Base-by-base conservation (phyloP, 2,329 filamentous ascomycete genomes). In the Claviceps quebecensis region DNA sequence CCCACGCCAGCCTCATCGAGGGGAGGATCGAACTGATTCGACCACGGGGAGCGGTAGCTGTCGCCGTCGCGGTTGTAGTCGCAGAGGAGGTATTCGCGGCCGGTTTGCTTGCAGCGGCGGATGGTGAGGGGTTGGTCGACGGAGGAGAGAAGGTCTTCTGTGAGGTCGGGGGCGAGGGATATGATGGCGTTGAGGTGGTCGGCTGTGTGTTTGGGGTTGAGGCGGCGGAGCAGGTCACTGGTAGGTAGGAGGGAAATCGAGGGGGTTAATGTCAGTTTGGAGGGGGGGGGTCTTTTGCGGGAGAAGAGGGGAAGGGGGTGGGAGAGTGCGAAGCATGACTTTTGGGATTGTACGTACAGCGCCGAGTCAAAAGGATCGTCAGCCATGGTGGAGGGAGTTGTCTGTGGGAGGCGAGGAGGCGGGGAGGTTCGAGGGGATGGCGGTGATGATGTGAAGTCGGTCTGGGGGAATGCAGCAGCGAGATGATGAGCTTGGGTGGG, bases 1-100 rank as follows among this genome's bases (percentile, higher is more conserved):
- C 75, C 75, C 0, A 65, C 64, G 16, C 80, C 78, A 48, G 75
- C 77, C 57, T 77, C 77, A 57, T 86, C 84, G 54, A 95, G 77
- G 14, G 89, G 86, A 17, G 91, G 93, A 66, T 97, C 89, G 68
- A 98, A 98, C 70, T 95, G 86, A 72, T 97, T 97, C 72, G 85
- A 93, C 93, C 93, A 98, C n/a, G 93, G 93, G 58, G 87, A 95
- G 56, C 93, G 86, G 78, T 95, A 95, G 71, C 86, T 94, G 72
- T 96, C 91, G 56, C 93, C 93, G 70, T 98, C 93, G 57, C 93
- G 90, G 77, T 98, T 98, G 78, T 98, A 98, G 78, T 98, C 93
- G 76, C 93, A 98, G 63, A 96, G 86, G 49, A 98, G 81, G 74
- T 95, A 98, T 72, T 97, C 93, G 59, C 91, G 86, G 61, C 89